These are phyloP conservation scores for Sporormia fimetaria DNA, from an alignment of 495 filamentous ascomycete genomes.

Conservation along the genomic window DNA sequence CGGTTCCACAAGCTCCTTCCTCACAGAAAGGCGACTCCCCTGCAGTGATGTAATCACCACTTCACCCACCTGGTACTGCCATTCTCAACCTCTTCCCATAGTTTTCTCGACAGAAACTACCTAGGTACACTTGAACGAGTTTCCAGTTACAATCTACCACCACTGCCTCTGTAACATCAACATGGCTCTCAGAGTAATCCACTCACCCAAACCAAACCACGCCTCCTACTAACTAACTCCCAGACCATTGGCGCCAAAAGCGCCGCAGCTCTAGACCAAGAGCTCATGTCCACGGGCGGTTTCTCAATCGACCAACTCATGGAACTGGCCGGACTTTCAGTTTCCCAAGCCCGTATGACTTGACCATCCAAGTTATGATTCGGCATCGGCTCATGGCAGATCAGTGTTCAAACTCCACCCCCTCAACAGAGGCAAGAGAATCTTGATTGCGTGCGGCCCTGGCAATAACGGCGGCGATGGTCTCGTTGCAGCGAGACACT, in stretches of 20 bases:
- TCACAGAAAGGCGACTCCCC: neutral
- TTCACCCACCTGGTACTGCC: neutral
- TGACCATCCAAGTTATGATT: neutral
- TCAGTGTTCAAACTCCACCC: slow-evolving; percentile 79
- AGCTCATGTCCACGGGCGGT: slow-evolving; percentile 84
- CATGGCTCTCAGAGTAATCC: slow-evolving; percentile 42
- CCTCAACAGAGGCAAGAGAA: slow-evolving; percentile 51
- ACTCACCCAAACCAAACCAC: neutral
- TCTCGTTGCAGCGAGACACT: slow-evolving; percentile 85
- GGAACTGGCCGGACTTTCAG: slow-evolving; percentile 88
- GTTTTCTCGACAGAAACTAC: neutral
- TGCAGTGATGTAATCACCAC: slow-evolving; percentile 13
- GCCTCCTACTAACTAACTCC: neutral
- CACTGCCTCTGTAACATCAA: neutral
- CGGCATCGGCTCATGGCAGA: neutral
- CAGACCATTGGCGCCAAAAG: slow-evolving; percentile 81
- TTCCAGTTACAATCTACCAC: too few species aligned
- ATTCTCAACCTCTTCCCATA: neutral
- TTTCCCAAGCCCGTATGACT: slow-evolving; percentile 72
- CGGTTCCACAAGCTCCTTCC: too few species aligned
- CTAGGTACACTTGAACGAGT: neutral
- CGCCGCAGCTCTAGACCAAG: slow-evolving; percentile 77
- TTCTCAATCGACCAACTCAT: slow-evolving; percentile 96
- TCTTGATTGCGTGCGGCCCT: slow-evolving; percentile 85
- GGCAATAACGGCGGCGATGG: slow-evolving; percentile 96